Conservation (phyloP, 2,329 filamentous ascomycete species). For the Xylaria sp. region DNA sequence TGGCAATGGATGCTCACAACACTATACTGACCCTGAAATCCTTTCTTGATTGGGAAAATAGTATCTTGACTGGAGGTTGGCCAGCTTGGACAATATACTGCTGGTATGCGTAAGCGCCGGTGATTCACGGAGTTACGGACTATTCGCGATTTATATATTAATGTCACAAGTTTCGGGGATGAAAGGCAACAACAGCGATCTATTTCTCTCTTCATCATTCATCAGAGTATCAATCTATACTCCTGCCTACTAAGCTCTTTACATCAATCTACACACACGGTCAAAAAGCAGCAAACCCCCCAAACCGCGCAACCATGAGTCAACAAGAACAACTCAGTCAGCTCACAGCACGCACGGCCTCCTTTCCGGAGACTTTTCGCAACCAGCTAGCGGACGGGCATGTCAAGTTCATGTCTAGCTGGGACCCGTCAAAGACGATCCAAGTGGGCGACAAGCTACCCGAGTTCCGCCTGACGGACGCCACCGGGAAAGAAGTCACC, state of each 20-base stretch:
- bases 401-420: slow-evolving; percentile 36
- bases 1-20: no score
- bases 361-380: slow-evolving; percentile 22
- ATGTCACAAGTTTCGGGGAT: neutral
- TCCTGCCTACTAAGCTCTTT: no score
- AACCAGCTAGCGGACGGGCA: slow-evolving; percentile 29
- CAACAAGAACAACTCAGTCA: slow-evolving; percentile 35
- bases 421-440: slow-evolving; percentile 46
- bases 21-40: no score
- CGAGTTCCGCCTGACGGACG: slow-evolving; percentile 50
- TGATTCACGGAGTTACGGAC: no score
- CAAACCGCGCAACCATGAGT: slow-evolving; percentile 23
- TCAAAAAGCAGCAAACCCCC: neutral
- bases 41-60: neutral
- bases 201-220: neutral
- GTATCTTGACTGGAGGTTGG: neutral
- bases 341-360: slow-evolving; percentile 15
- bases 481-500: slow-evolving; percentile 49
- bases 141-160: neutral
- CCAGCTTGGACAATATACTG: no score
- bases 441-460: slow-evolving; percentile 51
- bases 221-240: neutral
- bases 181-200: neutral
- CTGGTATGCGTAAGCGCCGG: no score
- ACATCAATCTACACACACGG: neutral